Conservation (phyloP, 495 filamentous ascomycete species). For the Aspergillus coremiiformis region DNA sequence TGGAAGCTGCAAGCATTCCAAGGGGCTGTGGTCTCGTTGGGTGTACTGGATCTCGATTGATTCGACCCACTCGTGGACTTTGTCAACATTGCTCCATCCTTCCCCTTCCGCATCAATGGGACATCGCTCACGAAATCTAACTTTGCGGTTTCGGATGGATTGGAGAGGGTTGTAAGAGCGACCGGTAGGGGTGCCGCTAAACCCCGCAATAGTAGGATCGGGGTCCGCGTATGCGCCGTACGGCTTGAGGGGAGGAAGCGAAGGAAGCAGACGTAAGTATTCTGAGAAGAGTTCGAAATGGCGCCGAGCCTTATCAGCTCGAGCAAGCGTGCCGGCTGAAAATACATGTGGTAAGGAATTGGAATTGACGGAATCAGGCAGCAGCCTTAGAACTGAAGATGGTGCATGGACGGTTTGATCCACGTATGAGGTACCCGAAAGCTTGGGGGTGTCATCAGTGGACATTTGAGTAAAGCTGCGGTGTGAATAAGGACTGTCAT, state of each 20-base stretch:
- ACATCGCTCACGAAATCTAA: conserved; percentile 65
- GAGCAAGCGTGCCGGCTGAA: conserved; percentile 66
- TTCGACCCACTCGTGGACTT: conserved; percentile 68
- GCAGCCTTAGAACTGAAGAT: conserved; percentile 23
- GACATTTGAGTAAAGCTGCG: conserved; percentile 13
- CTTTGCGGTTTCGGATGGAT: conserved; percentile 74
- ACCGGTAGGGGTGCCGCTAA: conserved; percentile 31
- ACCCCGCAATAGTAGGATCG: not conserved
- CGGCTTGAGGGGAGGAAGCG: conserved; percentile 56
- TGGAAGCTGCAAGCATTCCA: conserved; percentile 50
- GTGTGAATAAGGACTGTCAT: conserved; percentile 11
- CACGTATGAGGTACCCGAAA: not conserved
- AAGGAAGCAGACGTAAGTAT: conserved; percentile 68
- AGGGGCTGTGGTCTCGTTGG: conserved; percentile 31
- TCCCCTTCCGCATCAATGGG: conserved; percentile 62
- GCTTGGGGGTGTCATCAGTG: conserved; percentile 9
- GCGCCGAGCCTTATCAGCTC: conserved; percentile 70
- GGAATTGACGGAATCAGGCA: conserved; percentile 26
- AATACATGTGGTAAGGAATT: conserved; percentile 49
- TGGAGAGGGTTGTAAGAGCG: conserved; percentile 82
- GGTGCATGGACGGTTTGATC: conserved; percentile 3
- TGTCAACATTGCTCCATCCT: conserved; percentile 65
- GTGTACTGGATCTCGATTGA: conserved; percentile 48
- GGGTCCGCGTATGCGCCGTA: not conserved
- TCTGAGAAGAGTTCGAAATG: conserved; percentile 74